Base-by-base conservation (phyloP, 768 basidiomycete genomes). In the Hysterangium stoloniferum region DNA sequence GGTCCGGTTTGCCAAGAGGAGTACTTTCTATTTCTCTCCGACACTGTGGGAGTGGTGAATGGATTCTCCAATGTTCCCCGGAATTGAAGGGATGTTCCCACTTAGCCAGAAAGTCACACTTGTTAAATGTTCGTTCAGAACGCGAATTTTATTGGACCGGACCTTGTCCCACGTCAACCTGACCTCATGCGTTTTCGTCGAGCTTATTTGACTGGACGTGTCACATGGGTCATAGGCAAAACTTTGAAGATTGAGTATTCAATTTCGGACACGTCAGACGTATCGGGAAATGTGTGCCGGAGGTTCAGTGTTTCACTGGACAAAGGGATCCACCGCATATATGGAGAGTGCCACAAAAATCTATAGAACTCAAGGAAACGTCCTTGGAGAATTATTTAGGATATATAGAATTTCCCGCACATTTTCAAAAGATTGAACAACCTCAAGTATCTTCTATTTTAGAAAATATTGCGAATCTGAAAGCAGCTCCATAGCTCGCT, bases 271-370 rank as follows among this genome's bases (percentile, higher is more conserved):
- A 84, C 59, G 69, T 84, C 56, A 83, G 83, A 57, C 74, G 84
- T 6, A 78, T 88, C 41, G 79, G 82, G 1, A 72, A 82, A 20
- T 84, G 84, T 33, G 80, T 88, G 35, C 86, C 86, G 12, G 84
- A 87, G 58, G 74, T 86, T 61, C 47, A 82, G 81, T 88, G 84
- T n/a, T n/a, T n/a, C n/a, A n/a, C n/a, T n/a, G n/a, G n/a, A n/a
- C n/a, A n/a, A n/a, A n/a, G n/a, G n/a, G n/a, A n/a, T n/a, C n/a
- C n/a, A n/a, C n/a, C n/a, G n/a, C n/a, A n/a, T n/a, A n/a, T n/a
- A n/a, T n/a, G n/a, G n/a, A n/a, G n/a, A n/a, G n/a, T n/a, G n/a
- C n/a, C n/a, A n/a, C n/a, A n/a, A n/a, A n/a, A n/a, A n/a, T n/a
- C n/a, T n/a, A n/a, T n/a, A n/a, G n/a, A n/a, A n/a, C n/a, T n/a